These are phyloP conservation scores for Phytophthora hibernalis DNA, from an alignment of 352 stramenopile genomes.

Conservation along the genomic window DNA sequence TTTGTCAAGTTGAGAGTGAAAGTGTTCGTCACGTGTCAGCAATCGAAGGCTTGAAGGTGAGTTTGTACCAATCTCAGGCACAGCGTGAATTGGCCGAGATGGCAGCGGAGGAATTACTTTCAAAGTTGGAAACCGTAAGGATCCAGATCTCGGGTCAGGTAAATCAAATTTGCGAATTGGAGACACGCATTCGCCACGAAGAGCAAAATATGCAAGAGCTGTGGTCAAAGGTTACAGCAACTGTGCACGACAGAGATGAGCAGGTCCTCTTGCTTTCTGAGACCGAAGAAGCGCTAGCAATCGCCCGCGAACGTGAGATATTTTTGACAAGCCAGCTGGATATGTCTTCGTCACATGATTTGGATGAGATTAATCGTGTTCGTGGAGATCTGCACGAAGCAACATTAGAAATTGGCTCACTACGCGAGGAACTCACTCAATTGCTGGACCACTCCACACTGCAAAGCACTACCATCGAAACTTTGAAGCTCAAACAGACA, in stretches of 20 bases:
- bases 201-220: constrained; percentile 11
- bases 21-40: background rate
- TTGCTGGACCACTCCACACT: constrained; percentile 30
- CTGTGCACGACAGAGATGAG: constrained; percentile 12
- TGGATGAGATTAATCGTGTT: constrained; percentile 30
- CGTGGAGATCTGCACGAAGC: constrained; percentile 27
- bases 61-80: constrained; percentile 6
- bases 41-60: constrained; percentile 8
- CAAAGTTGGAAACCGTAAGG: background rate
- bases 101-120: constrained; percentile 10
- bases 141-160: background rate
- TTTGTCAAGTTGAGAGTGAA: constrained; percentile 1
- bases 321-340: constrained; percentile 15
- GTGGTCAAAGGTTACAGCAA: background rate
- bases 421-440: constrained; percentile 33
- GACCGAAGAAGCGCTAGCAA: constrained; percentile 28
- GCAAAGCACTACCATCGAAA: constrained; percentile 30
- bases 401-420: constrained; percentile 26
- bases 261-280: constrained; percentile 15
- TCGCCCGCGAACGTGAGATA: constrained; percentile 19
- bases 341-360: background rate
- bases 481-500: constrained; percentile 13
- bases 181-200: background rate
- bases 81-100: constrained; percentile 15
- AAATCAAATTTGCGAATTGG: constrained; percentile 1